phyloP scores from a whole-genome alignment of 495 filamentous ascomycete genomes.

The Jackrogersella multiformis region DNA sequence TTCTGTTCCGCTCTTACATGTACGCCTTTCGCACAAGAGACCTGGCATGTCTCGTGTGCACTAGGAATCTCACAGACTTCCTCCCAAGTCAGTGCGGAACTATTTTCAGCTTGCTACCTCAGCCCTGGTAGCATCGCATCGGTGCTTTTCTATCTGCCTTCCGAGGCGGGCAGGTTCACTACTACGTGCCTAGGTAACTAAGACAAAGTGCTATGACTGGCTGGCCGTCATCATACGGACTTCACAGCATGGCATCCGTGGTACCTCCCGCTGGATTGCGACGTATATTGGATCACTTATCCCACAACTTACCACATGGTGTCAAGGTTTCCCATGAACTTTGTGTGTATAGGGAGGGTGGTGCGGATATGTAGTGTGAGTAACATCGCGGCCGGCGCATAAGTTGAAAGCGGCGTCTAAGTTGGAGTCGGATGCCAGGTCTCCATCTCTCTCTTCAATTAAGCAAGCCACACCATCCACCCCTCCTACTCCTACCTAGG shows the following conservation, averaged over 20 bases:
- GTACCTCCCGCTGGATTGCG: conserved; percentile 8
- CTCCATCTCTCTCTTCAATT: no score
- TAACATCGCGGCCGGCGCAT: conserved; percentile 24
- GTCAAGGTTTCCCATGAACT: conserved; percentile 20
- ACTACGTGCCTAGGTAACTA: neutral
- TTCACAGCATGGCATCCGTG: conserved; percentile 2
- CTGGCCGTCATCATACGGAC: neutral
- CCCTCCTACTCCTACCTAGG: neutral
- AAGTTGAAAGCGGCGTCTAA: conserved; percentile 9
- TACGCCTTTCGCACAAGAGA: neutral
- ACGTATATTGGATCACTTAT: conserved; percentile 26
- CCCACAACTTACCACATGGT: conserved; percentile 35
- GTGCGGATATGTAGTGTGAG: conserved; percentile 6
- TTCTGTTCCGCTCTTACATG: neutral
- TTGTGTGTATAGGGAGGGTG: conserved; percentile 5
- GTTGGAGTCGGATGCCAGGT: conserved; percentile 6
- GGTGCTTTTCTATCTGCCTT: neutral
- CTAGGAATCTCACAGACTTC: neutral
- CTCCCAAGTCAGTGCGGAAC: neutral
- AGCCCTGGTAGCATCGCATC: neutral
- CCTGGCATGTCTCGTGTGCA: neutral
- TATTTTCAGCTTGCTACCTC: conserved; percentile 3
- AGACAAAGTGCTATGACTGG: neutral
- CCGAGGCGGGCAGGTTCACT: neutral
- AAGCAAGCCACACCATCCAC: no score